These are phyloP conservation scores for Pseudonitzschia pungens DNA, from an alignment of 108 stramenopile genomes.

Conservation along the genomic window DNA sequence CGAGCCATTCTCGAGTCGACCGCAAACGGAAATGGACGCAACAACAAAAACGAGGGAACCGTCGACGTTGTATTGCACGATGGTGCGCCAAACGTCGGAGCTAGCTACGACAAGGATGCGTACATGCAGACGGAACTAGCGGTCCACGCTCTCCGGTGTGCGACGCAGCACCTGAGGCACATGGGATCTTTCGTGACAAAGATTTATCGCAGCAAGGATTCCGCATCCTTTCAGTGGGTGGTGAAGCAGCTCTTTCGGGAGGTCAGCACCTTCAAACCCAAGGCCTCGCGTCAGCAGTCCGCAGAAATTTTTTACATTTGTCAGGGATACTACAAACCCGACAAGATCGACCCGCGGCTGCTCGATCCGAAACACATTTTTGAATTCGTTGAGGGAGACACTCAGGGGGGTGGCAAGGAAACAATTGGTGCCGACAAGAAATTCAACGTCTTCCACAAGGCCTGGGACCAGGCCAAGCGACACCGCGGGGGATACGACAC, in stretches of 20 bases:
- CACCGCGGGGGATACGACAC: constrained; percentile 93
- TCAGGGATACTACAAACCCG: constrained; percentile 82
- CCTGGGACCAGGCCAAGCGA: constrained; percentile 81
- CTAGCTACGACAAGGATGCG: constrained; percentile 94
- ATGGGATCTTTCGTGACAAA: constrained; percentile 96
- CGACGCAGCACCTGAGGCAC: constrained; percentile 86
- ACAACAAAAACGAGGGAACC: constrained; percentile 4
- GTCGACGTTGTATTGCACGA: constrained; percentile 98
- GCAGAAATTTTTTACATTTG: constrained; percentile 99
- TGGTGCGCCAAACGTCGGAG: constrained; percentile 99
- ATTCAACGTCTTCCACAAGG: constrained; percentile 92
- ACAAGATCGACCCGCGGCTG: constrained; percentile 93
- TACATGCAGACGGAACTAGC: constrained; percentile 98
- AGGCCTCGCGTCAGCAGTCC: constrained; percentile 86
- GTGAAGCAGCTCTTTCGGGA: constrained; percentile 91
- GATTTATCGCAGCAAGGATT: constrained; percentile 96
- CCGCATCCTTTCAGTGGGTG: constrained; percentile 95
- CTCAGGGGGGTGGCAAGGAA: constrained; percentile 48
- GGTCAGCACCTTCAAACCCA: constrained; percentile 94
- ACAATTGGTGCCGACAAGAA: constrained; percentile 29
- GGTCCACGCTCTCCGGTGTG: constrained; percentile 94
- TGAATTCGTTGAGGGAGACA: constrained; percentile 79
- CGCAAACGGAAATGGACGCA: not conserved
- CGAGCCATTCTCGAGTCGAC: constrained; percentile 42
- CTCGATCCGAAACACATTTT: constrained; percentile 98